Percentiles rank a stretch among this genome's conserved stretches.
Conservation (phyloP, 345 rosid species). For the Dimocarpus longan region DNA sequence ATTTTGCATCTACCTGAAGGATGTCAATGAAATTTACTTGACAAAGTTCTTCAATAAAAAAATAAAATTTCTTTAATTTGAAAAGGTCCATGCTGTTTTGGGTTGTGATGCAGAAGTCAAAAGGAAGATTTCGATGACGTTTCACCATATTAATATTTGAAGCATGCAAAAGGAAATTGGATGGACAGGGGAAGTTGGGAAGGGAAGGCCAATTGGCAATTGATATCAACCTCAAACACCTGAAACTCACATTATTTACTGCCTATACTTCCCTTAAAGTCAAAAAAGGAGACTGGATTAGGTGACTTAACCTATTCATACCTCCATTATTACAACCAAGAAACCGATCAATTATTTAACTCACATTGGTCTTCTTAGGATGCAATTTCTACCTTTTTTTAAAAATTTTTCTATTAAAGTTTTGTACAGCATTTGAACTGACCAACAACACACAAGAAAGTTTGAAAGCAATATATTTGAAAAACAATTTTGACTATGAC, state of each 20-base stretch:
- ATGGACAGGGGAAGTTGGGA: too few relatives aligned
- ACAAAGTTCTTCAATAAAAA: too few relatives aligned
- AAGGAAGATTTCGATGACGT: slow-evolving; percentile 14
- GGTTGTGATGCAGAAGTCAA: not conserved
- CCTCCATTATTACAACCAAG: not conserved
- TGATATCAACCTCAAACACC: not conserved
- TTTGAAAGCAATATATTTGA: not conserved
- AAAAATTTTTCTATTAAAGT: too few relatives aligned
- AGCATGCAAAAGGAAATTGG: not conserved
- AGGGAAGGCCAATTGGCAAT: not conserved
- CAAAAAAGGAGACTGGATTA: slow-evolving; percentile 36
- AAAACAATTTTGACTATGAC: too few relatives aligned
- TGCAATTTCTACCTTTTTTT: not conserved
- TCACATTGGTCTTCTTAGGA: not conserved
- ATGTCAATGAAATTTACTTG: too few relatives aligned
- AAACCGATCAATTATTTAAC: too few relatives aligned
- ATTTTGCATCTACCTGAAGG: too few relatives aligned
- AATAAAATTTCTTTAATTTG: too few relatives aligned
- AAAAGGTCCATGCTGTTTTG: too few relatives aligned
- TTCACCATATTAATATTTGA: not conserved
- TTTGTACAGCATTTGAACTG: not conserved
- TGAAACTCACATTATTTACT: not conserved
- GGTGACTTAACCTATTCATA: slow-evolving; percentile 34
- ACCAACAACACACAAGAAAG: not conserved
- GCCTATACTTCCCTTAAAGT: slow-evolving; percentile 11